Evolutionary conservation across 2,329 filamentous ascomycete species (phyloP), one percentile per base, ranked within the genome.

Genomic region (Verticillium zaregamsianum): DNA sequence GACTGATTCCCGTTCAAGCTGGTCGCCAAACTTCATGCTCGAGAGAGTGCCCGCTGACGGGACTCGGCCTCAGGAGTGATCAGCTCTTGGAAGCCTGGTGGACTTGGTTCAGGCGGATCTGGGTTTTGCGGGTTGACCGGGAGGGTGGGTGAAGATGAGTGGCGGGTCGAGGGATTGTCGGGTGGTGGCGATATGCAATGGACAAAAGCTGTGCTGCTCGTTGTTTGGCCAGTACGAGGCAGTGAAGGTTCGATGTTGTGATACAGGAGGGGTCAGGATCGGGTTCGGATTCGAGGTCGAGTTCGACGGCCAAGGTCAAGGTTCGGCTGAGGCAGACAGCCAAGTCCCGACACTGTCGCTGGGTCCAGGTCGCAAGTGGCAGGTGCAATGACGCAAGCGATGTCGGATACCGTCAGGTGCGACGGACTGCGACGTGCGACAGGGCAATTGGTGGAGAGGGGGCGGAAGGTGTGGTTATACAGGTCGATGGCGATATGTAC

Each of bases 1-100:
- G 70, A 93, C 90, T 56, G 90, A 93, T 73, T 90, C 85, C 75
- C 86, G 83, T 72, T 89, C 86, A 64, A 95, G 82, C 64, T 86
- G 89, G 66, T 90, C 82, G 65, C 90, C 89, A 83, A 90, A 92
- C 81, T 92, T 92, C 90, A 92, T 92, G 59, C 32, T 62, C 40
- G n/a, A 49, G 40, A 23, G 40, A 49, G 40, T 49, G 40, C 40
- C 40, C 40, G 40, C 40, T 23, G 40, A n/a, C 40, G 40, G 40
- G 40, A 49, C 40, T 49, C 8, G 37, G 37, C 37, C 37, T 40
- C 15, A 40, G 37, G 17, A 5, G 14, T 49, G 4, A 17, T 23
- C 40, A 23, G 11, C 20, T 12, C 20, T 49, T 49, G 15, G 40
- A 11, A 23, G 40, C 8, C 15, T 14, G 39, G 39, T n/a, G 39